Conservation (phyloP, 768 basidiomycete species). For the Panaeolus papilionaceus region DNA sequence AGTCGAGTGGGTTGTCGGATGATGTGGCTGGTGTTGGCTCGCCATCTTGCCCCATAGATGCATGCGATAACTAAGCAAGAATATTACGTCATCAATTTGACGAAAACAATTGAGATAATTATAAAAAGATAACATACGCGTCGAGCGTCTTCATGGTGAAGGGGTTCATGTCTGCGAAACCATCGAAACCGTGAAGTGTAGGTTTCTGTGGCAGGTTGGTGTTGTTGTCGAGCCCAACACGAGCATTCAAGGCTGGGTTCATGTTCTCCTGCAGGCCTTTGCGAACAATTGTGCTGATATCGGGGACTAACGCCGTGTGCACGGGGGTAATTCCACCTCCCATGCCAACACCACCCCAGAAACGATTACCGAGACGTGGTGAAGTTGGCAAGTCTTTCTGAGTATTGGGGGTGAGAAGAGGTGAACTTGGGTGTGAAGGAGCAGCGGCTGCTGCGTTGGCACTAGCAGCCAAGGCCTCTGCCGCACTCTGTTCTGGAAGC, state of each 20-base stretch:
- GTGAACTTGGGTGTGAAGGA: slow-evolving; percentile 25
- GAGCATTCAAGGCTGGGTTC: slow-evolving; percentile 71
- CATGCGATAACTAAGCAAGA: slow-evolving; percentile 69
- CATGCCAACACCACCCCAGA: slow-evolving; percentile 80
- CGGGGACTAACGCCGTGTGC: slow-evolving; percentile 83
- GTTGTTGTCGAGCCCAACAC: slow-evolving; percentile 11
- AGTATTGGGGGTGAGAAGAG: slow-evolving; percentile 66
- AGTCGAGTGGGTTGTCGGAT: slow-evolving; percentile 41
- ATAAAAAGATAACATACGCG: slow-evolving; percentile 53
- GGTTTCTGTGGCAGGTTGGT: slow-evolving; percentile 25
- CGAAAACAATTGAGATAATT: slow-evolving; percentile 17
- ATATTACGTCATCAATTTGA: slow-evolving; percentile 19
- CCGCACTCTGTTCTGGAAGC: slow-evolving; percentile 47
- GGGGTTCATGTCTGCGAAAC: slow-evolving; percentile 79
- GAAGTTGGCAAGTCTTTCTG: slow-evolving; percentile 79
- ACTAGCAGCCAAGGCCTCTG: slow-evolving; percentile 37
- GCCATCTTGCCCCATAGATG: slow-evolving; percentile 94
- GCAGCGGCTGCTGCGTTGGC: slow-evolving; percentile 28
- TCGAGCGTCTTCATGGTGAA: slow-evolving; percentile 91
- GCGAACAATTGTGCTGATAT: slow-evolving; percentile 44
- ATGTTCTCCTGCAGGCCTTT: slow-evolving; percentile 72
- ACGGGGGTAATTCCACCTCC: slow-evolving; percentile 78
- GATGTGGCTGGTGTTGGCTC: slow-evolving; percentile 59
- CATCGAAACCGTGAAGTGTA: slow-evolving; percentile 62
- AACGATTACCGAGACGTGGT: slow-evolving; percentile 58